Percentiles rank a stretch among this genome's conserved stretches.
Conservation (phyloP, 192 early-diverging fungal species). For the Coemansia sp. region DNA sequence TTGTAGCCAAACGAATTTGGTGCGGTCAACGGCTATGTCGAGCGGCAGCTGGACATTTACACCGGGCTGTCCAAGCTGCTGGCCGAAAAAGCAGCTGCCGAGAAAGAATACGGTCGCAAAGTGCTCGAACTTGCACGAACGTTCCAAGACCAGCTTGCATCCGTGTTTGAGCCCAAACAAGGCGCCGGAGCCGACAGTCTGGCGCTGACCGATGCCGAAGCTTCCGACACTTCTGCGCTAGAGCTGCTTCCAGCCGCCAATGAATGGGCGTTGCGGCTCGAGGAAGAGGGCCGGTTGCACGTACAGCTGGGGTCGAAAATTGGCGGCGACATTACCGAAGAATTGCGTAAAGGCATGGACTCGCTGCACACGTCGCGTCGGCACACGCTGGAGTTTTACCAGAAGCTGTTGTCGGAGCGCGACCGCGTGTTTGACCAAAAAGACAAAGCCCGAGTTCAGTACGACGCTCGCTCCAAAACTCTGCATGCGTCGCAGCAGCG, state of each 20-base stretch:
- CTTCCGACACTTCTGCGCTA: slow-evolving; percentile 15
- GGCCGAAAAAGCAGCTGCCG: slow-evolving; percentile 40
- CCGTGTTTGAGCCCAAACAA: slow-evolving; percentile 13
- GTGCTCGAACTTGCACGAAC: slow-evolving; percentile 31
- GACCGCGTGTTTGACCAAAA: slow-evolving; percentile 35
- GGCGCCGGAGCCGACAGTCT: slow-evolving; percentile 18
- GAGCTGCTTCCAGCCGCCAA: slow-evolving; percentile 36
- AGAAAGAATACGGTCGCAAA: slow-evolving; percentile 42
- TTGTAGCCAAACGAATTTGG: slow-evolving; percentile 52
- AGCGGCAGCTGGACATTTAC: slow-evolving; percentile 43
- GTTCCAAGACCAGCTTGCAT: slow-evolving; percentile 33
- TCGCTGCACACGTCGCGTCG: slow-evolving; percentile 20
- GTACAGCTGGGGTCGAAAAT: slow-evolving; percentile 37
- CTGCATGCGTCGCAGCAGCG: slow-evolving; percentile 34
- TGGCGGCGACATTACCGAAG: slow-evolving; percentile 33
- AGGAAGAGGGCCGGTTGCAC: slow-evolving; percentile 46
- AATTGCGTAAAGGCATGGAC: slow-evolving; percentile 23
- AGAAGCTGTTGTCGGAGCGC: slow-evolving; percentile 39
- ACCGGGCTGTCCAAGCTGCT: slow-evolving; percentile 32
- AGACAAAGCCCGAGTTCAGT: slow-evolving; percentile 30
- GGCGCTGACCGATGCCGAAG: slow-evolving; percentile 40
- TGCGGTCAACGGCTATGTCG: slow-evolving; percentile 42
- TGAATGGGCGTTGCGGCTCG: slow-evolving; percentile 42
- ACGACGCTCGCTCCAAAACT: slow-evolving; percentile 28
- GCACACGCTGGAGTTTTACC: slow-evolving; percentile 35